phyloP scores from a whole-genome alignment of 345 rosid genomes.

The Eucalyptus polybractea region DNA sequence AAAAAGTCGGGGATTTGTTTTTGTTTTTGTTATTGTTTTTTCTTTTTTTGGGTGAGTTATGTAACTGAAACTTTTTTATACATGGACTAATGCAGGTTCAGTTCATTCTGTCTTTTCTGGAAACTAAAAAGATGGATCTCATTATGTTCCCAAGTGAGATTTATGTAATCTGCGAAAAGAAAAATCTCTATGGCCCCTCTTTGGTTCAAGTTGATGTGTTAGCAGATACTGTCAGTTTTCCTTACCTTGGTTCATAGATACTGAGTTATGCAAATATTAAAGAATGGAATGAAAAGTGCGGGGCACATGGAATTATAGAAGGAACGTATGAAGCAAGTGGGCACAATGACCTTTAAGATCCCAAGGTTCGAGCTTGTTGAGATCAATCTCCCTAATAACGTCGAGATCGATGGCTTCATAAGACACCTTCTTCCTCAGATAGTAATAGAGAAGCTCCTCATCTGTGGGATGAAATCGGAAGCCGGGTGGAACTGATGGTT shows the following conservation, averaged over 20 bases:
- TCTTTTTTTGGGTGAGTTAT: background rate
- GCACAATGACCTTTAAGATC: conserved; percentile 71
- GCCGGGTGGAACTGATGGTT: conserved; percentile 82
- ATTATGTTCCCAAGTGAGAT: background rate
- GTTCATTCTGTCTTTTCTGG: background rate
- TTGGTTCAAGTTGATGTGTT: background rate
- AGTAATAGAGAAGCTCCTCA: conserved; percentile 90
- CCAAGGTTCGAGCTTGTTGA: conserved; percentile 99
- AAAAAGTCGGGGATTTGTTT: background rate
- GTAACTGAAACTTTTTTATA: background rate
- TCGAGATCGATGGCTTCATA: conserved; percentile 92
- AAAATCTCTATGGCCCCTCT: background rate
- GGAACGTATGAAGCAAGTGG: background rate
- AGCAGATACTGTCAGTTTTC: background rate
- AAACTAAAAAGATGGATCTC: background rate
- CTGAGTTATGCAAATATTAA: background rate
- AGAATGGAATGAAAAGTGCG: background rate
- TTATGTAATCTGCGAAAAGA: background rate
- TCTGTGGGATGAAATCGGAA: conserved; percentile 96
- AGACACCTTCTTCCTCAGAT: conserved; percentile 89
- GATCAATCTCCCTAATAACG: conserved; percentile 93
- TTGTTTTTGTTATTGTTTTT: background rate
- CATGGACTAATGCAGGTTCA: background rate
- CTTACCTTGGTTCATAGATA: background rate
- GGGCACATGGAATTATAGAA: background rate